These are phyloP conservation scores for Fraxinus angustifolia DNA, from an alignment of 305 asterid species.

Conservation along the genomic window DNA sequence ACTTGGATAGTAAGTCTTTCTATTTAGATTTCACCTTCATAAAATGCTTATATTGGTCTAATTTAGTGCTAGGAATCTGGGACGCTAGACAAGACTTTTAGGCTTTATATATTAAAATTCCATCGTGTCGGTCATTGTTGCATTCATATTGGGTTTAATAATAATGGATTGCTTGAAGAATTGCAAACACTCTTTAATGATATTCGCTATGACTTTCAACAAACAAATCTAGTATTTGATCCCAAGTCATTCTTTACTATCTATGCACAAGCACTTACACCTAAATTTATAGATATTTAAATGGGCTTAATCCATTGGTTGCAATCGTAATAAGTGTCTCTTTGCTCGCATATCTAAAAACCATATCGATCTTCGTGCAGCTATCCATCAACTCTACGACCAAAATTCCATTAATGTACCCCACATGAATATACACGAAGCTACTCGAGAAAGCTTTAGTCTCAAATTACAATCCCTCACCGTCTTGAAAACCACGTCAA, in stretches of 20 bases:
- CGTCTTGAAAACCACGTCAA: too few species aligned
- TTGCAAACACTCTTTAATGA: background rate
- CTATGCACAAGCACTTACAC: background rate
- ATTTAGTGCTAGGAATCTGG: conserved; percentile 16
- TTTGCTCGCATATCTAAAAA: background rate
- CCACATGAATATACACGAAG: background rate
- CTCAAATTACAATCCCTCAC: background rate
- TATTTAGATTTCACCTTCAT: background rate
- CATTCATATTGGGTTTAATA: background rate
- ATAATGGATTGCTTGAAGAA: background rate
- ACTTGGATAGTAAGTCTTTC: background rate
- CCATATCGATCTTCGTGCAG: background rate
- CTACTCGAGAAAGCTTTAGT: background rate
- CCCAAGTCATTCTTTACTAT: background rate
- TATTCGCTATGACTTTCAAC: background rate
- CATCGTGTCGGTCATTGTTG: background rate
- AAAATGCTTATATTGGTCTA: background rate
- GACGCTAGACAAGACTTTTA: conserved; percentile 18
- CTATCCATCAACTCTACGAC: background rate
- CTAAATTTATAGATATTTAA: background rate
- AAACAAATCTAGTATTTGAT: background rate
- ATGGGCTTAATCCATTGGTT: background rate
- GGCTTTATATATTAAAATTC: background rate
- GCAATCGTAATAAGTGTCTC: background rate
- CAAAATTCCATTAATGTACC: background rate